Evolutionary conservation across 495 filamentous ascomycete species (phyloP), one percentile per base, ranked within the genome.

Genomic region (Tuber aestivum): DNA sequence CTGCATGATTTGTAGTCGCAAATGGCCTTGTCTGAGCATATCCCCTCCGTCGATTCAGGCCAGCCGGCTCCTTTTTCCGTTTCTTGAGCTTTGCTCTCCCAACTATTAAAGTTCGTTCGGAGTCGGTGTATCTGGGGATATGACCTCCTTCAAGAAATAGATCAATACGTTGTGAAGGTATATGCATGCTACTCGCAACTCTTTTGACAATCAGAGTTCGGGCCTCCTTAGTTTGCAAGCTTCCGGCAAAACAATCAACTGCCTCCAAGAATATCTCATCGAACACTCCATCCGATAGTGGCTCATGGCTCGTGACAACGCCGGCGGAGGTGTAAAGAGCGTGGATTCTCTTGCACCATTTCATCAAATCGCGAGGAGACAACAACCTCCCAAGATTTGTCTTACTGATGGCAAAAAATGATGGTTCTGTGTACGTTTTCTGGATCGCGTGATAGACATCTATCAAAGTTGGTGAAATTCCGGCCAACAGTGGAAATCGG

Each of bases 241-340:
- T 91, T 45, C 92, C 92, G 69, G 92, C 90, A 84, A 97, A 97
- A 76, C 94, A 92, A 83, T 98, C 95, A 45, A 92, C 87, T 8
- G 93, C 90, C 81, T 98, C 96, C 81, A 96, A 86, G 81, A 97
- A 97, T 80, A 97, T 96, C 65, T 91, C 89, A 78, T 97, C 93
- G 81, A 90, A 89, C 12, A 90, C 87, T 4, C 87, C 87, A 74
- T 95, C 92, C 5, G 87, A 87, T 35, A 93, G 89, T n/a, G 89
- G 85, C 83, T 97, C 92, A 32, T 75, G 69, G 32, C 87, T 87
- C n/a, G 91, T 91, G 65, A 89, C 92, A 77, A 91, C 87, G 65
- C 90, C 88, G 10, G 89, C 86, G 27, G 86, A 84, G 78, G 86
- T 76, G 41, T 92, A 83, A 74, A 90, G 85, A 78, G 85, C 84